Percentiles rank a stretch among this genome's conserved stretches.
phyloP scores from a whole-genome alignment of 768 basidiomycete genomes.

The Chalciporus sphaerocephalus region DNA sequence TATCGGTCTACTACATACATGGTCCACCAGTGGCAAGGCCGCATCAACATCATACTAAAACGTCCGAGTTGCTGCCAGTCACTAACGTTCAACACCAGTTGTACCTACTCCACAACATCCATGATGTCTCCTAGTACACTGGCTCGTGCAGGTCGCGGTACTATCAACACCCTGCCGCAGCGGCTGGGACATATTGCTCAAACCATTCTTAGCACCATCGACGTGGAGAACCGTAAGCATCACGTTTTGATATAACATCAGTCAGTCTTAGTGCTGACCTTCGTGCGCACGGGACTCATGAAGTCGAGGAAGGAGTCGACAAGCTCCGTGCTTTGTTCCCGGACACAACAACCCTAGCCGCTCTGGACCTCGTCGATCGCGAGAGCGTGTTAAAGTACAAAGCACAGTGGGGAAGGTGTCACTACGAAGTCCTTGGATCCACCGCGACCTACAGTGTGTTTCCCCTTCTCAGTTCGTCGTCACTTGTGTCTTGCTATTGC shows the following conservation, averaged over 20 bases:
- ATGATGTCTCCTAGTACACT: background rate
- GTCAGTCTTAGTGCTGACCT: background rate
- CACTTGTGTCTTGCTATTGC: slow-evolving; percentile 52
- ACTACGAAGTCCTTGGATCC: slow-evolving; percentile 68
- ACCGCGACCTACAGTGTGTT: slow-evolving; percentile 58
- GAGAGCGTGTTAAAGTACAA: slow-evolving; percentile 61
- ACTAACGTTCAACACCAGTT: background rate
- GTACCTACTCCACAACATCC: too few relatives aligned
- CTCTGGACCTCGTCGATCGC: slow-evolving; percentile 73
- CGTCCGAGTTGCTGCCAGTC: background rate
- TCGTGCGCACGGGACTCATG: background rate
- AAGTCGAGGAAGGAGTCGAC: slow-evolving; percentile 53
- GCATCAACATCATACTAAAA: background rate
- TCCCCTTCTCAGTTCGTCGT: slow-evolving; percentile 42
- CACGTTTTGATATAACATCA: background rate
- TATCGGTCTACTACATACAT: too few relatives aligned
- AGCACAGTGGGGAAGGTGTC: slow-evolving; percentile 51
- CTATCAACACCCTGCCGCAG: slow-evolving; percentile 7
- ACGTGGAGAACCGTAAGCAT: slow-evolving; percentile 31
- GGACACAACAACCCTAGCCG: slow-evolving; percentile 59
- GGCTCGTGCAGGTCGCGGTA: too few relatives aligned
- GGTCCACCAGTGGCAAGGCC: too few relatives aligned
- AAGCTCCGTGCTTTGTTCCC: slow-evolving; percentile 57
- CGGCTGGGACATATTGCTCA: slow-evolving; percentile 26
- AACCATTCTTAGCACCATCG: slow-evolving; percentile 32